A percentile compares a stretch with the other conserved stretches of the same genome.
Conservation (phyloP, 495 filamentous ascomycete species). For the Daldinia loculata region DNA sequence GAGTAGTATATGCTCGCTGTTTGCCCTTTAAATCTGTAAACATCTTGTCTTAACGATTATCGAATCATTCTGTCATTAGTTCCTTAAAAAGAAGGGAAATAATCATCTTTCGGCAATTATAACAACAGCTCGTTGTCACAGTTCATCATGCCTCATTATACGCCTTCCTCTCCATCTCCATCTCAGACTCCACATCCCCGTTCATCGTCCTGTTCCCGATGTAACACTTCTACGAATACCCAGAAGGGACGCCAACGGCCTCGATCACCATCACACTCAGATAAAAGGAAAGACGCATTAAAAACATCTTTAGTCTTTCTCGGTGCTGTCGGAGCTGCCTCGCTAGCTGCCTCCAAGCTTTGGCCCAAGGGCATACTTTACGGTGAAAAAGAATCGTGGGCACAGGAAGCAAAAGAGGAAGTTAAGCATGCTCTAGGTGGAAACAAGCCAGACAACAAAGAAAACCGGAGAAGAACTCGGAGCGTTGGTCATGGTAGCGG, state of each 20-base stretch:
- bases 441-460: not conserved
- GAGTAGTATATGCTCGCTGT: not conserved
- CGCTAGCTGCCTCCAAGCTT: constrained; percentile 49
- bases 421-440: constrained; percentile 18
- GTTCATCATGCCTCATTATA: constrained; percentile 27
- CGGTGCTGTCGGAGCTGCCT: constrained; percentile 49
- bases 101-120: not conserved
- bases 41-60: not conserved
- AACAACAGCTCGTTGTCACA: too few relatives aligned
- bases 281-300: constrained; percentile 25
- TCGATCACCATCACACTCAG: constrained; percentile 8
- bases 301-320: constrained; percentile 51
- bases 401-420: constrained; percentile 29
- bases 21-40: not conserved
- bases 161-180: constrained; percentile 23
- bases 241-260: not conserved
- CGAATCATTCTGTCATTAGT: not conserved
- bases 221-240: constrained; percentile 9
- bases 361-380: constrained; percentile 54
- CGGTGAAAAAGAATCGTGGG: constrained; percentile 49
- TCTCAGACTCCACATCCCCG: constrained; percentile 6
- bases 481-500: not conserved
- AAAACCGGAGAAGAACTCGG: constrained; percentile 5
- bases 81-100: not conserved
- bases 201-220: constrained; percentile 20